A percentile compares a stretch with the other conserved stretches of the same genome.
phyloP scores from a whole-genome alignment of 73 alveolate species.

The Paramecium tetraurelia region DNA sequence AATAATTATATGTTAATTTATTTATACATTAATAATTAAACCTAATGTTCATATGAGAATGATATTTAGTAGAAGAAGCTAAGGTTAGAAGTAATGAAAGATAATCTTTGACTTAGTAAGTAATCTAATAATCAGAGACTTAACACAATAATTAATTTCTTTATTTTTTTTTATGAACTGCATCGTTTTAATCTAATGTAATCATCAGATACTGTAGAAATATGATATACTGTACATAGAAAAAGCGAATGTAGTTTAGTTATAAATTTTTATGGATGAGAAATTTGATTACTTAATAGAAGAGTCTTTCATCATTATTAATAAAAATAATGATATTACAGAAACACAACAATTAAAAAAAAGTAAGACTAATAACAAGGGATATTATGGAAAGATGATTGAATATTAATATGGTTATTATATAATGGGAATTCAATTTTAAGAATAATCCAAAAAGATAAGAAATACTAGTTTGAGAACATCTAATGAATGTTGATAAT shows the following conservation, averaged over 20 bases:
- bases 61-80: not conserved
- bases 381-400: too few relatives aligned
- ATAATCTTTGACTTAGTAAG: not conserved
- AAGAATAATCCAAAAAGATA: not conserved
- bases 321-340: too few relatives aligned
- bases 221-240: too few relatives aligned
- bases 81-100: not conserved
- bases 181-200: not conserved
- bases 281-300: too few relatives aligned
- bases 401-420: not conserved
- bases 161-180: not conserved
- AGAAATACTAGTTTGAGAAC: not conserved
- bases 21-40: not conserved
- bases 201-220: too few relatives aligned
- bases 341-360: too few relatives aligned
- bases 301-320: too few relatives aligned
- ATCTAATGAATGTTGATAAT: too few relatives aligned
- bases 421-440: not conserved
- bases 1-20: not conserved
- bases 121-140: not conserved
- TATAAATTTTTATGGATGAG: too few relatives aligned
- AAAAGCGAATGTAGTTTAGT: too few relatives aligned
- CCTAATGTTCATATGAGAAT: not conserved
- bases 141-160: not conserved
- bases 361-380: too few relatives aligned